Base-by-base conservation (phyloP, 2,329 filamentous ascomycete genomes). In the Tolypocladium tropicale region DNA sequence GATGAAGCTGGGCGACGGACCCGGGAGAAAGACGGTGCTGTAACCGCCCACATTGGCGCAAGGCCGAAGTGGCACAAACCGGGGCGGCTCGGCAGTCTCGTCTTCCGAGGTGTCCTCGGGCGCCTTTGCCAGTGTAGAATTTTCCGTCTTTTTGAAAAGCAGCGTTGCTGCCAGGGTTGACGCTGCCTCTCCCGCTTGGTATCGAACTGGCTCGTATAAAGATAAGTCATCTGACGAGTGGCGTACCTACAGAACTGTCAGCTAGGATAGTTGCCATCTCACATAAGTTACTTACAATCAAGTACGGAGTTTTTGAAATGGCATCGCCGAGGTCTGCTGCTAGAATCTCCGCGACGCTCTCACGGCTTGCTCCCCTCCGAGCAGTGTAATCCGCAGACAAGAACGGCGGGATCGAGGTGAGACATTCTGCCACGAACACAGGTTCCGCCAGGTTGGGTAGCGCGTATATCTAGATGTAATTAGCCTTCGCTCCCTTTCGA, bases 251-350 rank as follows among this genome's bases (percentile, higher is more conserved):
- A n/a, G 21, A 21, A 33, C 58, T 12, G 41, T 54, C 23, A 55
- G 36, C 21, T 11, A 9, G 9, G 3, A 6, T 6, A 18, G 4
- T 3, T 39, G 28, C 2, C 18, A 33, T 32, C 14, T 4, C 4
- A 6, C 28, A 11, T 12, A 1, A 14, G 25, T 30, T 2, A 52
- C 86, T 73, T 75, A 93, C 89, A 62, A 97, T 85, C 23, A 99
- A 76, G 68, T 95, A 90, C 7, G 93, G 90, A 3, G 81, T 83
- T 58, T 81, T 84, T 25, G 79, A 78, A 11, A 83, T 83, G 5
- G 78, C 73, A 65, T 96, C 90, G 30, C 94, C 94, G 14, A 99
- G 79, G 61, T 97, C 87, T 36, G 91, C 86, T 6, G 96, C 82
- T 9, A 96, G 67, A 5, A 96, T 81, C 69, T 99, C 93, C 0